Conservation (phyloP, 805 yeast genomes). For the Sugiyamaella americana region DNA sequence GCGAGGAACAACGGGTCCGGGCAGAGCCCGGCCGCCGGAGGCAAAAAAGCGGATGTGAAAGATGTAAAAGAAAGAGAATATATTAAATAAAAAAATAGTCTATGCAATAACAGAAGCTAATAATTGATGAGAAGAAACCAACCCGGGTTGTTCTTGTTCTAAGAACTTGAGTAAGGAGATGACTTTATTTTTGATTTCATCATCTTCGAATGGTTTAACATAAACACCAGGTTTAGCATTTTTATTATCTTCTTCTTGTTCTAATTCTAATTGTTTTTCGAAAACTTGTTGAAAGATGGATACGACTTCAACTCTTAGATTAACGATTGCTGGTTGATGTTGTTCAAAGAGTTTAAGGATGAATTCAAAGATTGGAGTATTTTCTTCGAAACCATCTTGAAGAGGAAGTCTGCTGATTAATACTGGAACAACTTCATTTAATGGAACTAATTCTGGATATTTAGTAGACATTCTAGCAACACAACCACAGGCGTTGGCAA, state of each 20-base stretch:
- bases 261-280: constrained; percentile 63
- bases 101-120: constrained; percentile 14
- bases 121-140: constrained; percentile 17
- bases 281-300: constrained; percentile 66
- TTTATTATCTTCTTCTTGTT: constrained; percentile 42
- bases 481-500: constrained; percentile 96
- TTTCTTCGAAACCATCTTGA: constrained; percentile 84
- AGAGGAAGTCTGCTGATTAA: constrained; percentile 78
- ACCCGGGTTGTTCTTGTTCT: constrained; percentile 56
- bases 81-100: not conserved
- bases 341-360: constrained; percentile 65
- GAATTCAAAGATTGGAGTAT: constrained; percentile 79
- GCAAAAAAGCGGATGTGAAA: too few relatives aligned
- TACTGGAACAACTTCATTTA: constrained; percentile 67
- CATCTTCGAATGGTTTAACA: constrained; percentile 69
- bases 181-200: constrained; percentile 58
- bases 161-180: constrained; percentile 66
- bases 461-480: constrained; percentile 85
- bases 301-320: constrained; percentile 40
- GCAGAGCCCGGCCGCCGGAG: too few relatives aligned
- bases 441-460: constrained; percentile 64
- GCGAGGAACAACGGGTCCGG: too few relatives aligned
- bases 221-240: constrained; percentile 23
- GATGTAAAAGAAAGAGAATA: not conserved
- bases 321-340: constrained; percentile 48